Evolutionary conservation across 495 filamentous ascomycete species (phyloP), one percentile per base, ranked within the genome.

Genomic region (Penicillium odoratum): DNA sequence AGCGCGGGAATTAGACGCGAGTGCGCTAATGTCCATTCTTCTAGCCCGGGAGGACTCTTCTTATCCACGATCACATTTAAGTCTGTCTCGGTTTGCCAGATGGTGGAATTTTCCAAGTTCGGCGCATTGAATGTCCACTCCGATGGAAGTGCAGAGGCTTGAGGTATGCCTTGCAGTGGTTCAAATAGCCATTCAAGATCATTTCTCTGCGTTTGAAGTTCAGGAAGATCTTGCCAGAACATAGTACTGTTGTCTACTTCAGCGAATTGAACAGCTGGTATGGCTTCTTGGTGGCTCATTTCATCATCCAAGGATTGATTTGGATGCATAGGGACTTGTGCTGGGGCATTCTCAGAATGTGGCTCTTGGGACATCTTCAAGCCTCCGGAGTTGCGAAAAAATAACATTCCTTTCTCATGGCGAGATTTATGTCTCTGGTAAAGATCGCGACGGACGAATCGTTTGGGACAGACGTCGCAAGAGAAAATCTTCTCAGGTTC

Each of bases 381-480:
- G 21, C 53, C 44, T 0, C 53, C 44, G 13, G 29, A 48, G 44
- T 48, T 56, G 26, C 53, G 18, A 38, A 38, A 48, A 6, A 30
- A 56, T 31, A 30, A 56, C 44, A 48, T 56, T 30, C 45, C 45
- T 45, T 28, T 48, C 9, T 36, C 53, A 48, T 56, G 53, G 43
- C 53, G 53, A 16, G 7, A 25, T n/a, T 56, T 26, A 40, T 56
- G 53, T 16, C 53, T 21, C n/a, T 40, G 53, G 7, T 34, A 48
- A 9, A 56, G 15, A 48, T 56, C 53, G 9, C 33, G 26, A 5
- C 53, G 53, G 9, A 56, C 53, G 28, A 56, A 56, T 6, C 7
- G 5, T 29, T 48, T 48, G 9, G 53, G 44, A 13, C 53, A 56
- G 3, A 34, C 13, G 5, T 30, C 18, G 13, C 53, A 56, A 8